Conservation (phyloP, 257 asterid species). For the Schizonepeta tenuifolia region DNA sequence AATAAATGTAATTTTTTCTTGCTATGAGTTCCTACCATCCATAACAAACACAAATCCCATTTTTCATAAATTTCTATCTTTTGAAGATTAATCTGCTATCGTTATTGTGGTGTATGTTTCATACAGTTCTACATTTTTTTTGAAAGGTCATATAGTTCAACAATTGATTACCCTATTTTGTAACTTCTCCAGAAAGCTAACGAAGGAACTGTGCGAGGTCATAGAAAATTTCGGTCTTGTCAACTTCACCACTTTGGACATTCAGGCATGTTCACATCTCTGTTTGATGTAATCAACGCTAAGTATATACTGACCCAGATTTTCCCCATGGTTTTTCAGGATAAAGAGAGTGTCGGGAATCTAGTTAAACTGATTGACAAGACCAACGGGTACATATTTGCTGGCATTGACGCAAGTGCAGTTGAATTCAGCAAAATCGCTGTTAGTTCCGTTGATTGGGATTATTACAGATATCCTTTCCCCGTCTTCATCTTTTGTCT, state of each 20-base stretch:
- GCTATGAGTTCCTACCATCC: no score
- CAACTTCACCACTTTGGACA: constrained; percentile 84
- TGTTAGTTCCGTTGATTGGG: constrained; percentile 87
- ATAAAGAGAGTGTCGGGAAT: constrained; percentile 91
- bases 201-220: constrained; percentile 95
- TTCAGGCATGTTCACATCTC: constrained; percentile 63
- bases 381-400: constrained; percentile 90
- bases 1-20: no score
- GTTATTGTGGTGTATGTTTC: no score
- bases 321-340: constrained; percentile 54
- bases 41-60: no score
- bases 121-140: no score
- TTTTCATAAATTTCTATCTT: no score
- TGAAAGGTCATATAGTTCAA: neutral
- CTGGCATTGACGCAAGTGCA: constrained; percentile 83
- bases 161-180: neutral
- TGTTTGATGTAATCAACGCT: constrained; percentile 26
- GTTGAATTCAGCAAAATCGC: constrained; percentile 95
- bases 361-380: constrained; percentile 91
- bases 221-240: constrained; percentile 79
- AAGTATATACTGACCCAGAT: constrained; percentile 19
- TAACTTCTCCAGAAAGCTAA: constrained; percentile 67
- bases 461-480: constrained; percentile 95
- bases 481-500: neutral
- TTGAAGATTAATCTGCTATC: no score